Evolutionary conservation across 2,329 filamentous ascomycete genomes (phyloP).

Genomic region (Clarireedia sp.): DNA sequence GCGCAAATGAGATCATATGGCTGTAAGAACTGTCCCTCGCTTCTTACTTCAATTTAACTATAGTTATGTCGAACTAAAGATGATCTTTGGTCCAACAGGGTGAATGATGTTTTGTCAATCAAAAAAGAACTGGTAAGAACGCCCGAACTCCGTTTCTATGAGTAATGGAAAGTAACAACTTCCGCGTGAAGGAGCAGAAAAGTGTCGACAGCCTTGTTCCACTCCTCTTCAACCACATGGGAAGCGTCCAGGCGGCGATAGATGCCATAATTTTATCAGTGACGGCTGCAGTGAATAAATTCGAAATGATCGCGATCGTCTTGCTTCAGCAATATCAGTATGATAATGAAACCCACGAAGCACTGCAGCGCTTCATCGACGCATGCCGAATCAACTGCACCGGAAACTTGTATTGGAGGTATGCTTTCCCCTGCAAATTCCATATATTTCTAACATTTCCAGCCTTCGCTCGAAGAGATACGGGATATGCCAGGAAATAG

Average conservation of each 20-base stretch:
- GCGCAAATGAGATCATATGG: conserved; percentile 21
- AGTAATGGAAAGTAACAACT: background rate
- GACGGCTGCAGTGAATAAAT: conserved; percentile 3
- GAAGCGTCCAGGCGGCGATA: conserved; percentile 8
- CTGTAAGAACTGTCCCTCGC: conserved; percentile 9
- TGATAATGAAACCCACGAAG: background rate
- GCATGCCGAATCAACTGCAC: conserved; percentile 10
- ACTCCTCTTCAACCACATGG: background rate
- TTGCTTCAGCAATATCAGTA: conserved; percentile 3
- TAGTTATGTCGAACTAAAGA: background rate
- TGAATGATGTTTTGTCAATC: conserved; percentile 22
- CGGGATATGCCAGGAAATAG: background rate
- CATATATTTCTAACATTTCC: background rate
- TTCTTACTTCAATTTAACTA: too few species aligned
- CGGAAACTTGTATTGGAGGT: conserved; percentile 15
- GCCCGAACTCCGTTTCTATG: background rate
- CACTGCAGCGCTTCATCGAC: conserved; percentile 9
- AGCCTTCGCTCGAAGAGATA: background rate
- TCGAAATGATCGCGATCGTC: background rate
- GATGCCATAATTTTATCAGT: conserved; percentile 8
- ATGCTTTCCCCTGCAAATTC: background rate
- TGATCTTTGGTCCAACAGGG: background rate
- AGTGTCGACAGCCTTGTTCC: conserved; percentile 12
- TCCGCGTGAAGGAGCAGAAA: background rate
- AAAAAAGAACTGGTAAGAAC: conserved; percentile 18